These are phyloP conservation scores for Prunella vulgaris DNA, from an alignment of 257 asterid species.

Conservation along the genomic window DNA sequence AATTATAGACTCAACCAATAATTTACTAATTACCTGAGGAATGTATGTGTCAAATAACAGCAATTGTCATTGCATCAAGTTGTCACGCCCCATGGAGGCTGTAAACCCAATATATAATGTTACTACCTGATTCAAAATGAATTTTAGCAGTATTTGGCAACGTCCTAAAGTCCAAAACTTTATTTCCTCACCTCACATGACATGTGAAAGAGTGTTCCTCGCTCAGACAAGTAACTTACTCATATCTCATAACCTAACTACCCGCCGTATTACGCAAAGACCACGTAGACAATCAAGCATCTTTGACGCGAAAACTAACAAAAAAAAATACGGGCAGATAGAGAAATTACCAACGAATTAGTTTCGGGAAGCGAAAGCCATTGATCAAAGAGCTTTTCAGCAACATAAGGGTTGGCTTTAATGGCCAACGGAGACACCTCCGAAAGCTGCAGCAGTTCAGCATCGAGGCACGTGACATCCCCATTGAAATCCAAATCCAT, in stretches of 20 bases:
- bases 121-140: not conserved
- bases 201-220: not conserved
- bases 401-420: constrained; percentile 73
- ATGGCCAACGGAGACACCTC: constrained; percentile 91
- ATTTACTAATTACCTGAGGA: not conserved
- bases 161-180: constrained; percentile 10
- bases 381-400: constrained; percentile 86
- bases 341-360: constrained; percentile 54
- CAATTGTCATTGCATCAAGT: not conserved
- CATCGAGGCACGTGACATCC: constrained; percentile 77
- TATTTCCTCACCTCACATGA: constrained; percentile 7
- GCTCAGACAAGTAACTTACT: not conserved
- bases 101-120: not conserved
- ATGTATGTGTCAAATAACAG: not conserved
- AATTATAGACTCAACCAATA: not conserved
- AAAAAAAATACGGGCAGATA: not conserved
- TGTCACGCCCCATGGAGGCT: not conserved
- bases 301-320: not conserved
- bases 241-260: constrained; percentile 3
- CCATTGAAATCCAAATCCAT: constrained; percentile 92
- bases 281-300: constrained; percentile 1
- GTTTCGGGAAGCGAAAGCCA: constrained; percentile 97
- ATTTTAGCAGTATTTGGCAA: not conserved
- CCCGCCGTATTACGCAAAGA: constrained; percentile 18
- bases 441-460: constrained; percentile 82